A percentile compares a stretch with the other conserved stretches of the same genome.
phyloP scores from a whole-genome alignment of 2,329 filamentous ascomycete species.

The Raffaelea albimanens region DNA sequence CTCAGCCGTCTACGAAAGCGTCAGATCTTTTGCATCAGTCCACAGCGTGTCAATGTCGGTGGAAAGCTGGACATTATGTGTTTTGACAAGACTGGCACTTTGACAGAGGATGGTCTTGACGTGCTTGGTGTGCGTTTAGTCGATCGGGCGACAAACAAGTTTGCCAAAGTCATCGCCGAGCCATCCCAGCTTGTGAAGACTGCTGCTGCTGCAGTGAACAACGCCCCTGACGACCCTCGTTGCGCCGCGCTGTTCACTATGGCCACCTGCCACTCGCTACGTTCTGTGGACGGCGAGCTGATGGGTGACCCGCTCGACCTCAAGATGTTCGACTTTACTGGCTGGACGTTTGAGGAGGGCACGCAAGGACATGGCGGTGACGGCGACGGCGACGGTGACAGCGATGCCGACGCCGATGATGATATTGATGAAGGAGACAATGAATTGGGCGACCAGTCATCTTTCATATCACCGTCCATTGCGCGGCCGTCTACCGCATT shows the following conservation, averaged over 20 bases:
- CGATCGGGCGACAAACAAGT: slow-evolving; percentile 49
- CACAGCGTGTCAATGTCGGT: slow-evolving; percentile 91
- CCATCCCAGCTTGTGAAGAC: slow-evolving; percentile 20
- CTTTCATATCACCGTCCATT: slow-evolving; percentile 86
- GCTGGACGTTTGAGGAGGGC: slow-evolving; percentile 87
- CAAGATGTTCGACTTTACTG: slow-evolving; percentile 98
- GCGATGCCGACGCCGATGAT: background rate
- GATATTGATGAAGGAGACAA: slow-evolving; percentile 59
- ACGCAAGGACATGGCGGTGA: slow-evolving; percentile 40
- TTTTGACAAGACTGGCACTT: slow-evolving; percentile 97
- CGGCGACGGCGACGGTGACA: background rate
- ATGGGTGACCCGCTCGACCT: slow-evolving; percentile 90
- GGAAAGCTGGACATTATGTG: slow-evolving; percentile 94
- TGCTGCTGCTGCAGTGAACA: background rate
- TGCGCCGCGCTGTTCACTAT: slow-evolving; percentile 77
- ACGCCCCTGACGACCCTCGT: slow-evolving; percentile 20
- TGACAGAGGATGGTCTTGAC: slow-evolving; percentile 93
- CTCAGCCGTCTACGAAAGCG: slow-evolving; percentile 76
- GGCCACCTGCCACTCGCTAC: slow-evolving; percentile 92
- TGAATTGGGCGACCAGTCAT: slow-evolving; percentile 58
- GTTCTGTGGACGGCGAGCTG: slow-evolving; percentile 77
- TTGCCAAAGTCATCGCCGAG: slow-evolving; percentile 68
- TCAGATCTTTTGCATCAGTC: slow-evolving; percentile 94
- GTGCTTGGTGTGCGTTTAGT: slow-evolving; percentile 82
- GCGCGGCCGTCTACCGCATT: slow-evolving; percentile 61